Conservation (phyloP, 2,329 filamentous ascomycete species). For the Blumeria hordei region DNA sequence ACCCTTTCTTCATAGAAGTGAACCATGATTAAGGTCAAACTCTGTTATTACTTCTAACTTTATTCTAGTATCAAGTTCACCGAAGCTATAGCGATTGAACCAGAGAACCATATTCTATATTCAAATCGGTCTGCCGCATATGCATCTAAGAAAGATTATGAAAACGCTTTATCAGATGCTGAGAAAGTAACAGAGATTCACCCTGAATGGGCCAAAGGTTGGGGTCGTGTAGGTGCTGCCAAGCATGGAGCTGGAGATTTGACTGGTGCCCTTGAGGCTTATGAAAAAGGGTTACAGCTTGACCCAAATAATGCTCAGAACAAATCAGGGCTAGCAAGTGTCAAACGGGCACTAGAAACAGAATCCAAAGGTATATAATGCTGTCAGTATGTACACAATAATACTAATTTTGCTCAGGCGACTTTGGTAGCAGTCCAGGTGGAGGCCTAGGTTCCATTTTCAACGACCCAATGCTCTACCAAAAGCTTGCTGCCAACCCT, state of each 20-base stretch:
- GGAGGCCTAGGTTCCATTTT: conserved; percentile 80
- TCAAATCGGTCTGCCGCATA: conserved; percentile 82
- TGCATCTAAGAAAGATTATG: conserved; percentile 74
- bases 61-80: conserved; percentile 64
- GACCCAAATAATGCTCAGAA: conserved; percentile 82
- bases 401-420: conserved; percentile 8
- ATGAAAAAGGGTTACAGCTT: conserved; percentile 80
- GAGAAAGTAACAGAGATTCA: conserved; percentile 86
- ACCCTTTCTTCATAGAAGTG: not conserved
- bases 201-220: conserved; percentile 94
- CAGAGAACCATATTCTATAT: conserved; percentile 86
- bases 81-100: conserved; percentile 71
- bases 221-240: conserved; percentile 78
- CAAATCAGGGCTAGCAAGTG: conserved; percentile 64
- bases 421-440: conserved; percentile 34
- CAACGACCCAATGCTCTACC: conserved; percentile 68
- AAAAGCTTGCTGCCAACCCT: conserved; percentile 82
- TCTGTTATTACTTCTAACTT: not conserved
- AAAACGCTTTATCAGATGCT: conserved; percentile 67
- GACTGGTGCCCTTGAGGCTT: conserved; percentile 65
- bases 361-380: conserved; percentile 28
- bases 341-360: conserved; percentile 68
- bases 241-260: conserved; percentile 74
- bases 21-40: not conserved
- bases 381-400: not conserved